Evolutionary conservation across 177 flowering plant species (phyloP).

Genomic region (Vitis hybrid): DNA sequence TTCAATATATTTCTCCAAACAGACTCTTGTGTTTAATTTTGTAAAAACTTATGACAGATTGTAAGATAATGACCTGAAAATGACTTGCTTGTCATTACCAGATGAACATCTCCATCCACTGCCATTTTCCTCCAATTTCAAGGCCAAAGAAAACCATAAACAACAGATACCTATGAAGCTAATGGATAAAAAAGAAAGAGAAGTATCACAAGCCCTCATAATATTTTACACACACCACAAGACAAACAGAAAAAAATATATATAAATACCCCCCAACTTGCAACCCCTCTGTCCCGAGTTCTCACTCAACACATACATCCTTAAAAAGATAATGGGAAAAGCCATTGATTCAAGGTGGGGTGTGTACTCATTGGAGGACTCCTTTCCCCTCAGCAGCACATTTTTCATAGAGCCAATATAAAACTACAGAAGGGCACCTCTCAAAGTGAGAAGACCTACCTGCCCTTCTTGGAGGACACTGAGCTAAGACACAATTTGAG

Average conservation of each 20-base stretch:
- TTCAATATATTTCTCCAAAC: no score
- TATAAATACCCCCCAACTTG: no score
- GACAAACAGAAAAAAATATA: neutral
- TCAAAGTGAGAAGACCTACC: neutral
- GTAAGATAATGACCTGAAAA: no score
- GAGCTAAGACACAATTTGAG: neutral
- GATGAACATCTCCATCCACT: no score
- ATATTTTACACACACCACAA: neutral
- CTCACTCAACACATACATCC: no score
- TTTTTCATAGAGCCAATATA: conserved; percentile 11
- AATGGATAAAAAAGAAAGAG: neutral
- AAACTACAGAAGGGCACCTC: conserved; percentile 3
- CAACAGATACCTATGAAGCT: neutral
- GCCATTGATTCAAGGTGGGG: conserved; percentile 10
- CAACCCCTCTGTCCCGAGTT: no score
- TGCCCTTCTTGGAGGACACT: neutral
- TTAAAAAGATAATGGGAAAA: neutral
- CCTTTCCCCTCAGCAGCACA: conserved; percentile 6
- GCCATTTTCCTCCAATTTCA: no score
- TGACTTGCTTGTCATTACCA: no score
- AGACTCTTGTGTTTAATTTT: no score
- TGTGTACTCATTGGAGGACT: conserved; percentile 12
- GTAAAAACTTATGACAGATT: no score
- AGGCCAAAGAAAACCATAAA: no score
- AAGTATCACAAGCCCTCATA: no score